A percentile compares a stretch with the other conserved stretches of the same genome.
phyloP scores from a whole-genome alignment of 139 green algal genomes.

The Tetratostichococcus sp. region DNA sequence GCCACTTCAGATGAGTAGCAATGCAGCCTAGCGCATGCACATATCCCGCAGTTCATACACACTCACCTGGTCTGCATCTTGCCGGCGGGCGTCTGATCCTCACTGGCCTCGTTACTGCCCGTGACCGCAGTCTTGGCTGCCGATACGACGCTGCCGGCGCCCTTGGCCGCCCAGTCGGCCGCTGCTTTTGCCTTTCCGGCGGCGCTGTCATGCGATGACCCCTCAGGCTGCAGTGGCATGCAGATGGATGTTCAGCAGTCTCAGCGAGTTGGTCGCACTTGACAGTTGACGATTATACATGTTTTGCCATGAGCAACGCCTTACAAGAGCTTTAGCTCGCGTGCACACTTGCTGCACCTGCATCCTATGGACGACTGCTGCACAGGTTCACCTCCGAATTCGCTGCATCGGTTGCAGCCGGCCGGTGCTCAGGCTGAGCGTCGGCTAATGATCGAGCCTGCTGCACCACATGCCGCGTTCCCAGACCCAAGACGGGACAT shows the following conservation, averaged over 20 bases:
- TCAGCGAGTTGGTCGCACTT: too few species aligned
- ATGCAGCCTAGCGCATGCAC: too few species aligned
- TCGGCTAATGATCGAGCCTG: neutral
- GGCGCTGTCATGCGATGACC: neutral
- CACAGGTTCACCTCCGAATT: neutral
- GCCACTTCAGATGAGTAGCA: too few species aligned
- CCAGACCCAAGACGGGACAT: neutral
- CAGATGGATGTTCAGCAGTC: neutral
- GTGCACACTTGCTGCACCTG: too few species aligned
- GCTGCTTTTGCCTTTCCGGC: neutral
- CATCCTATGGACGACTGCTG: neutral
- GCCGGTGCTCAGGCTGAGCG: neutral
- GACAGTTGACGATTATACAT: too few species aligned
- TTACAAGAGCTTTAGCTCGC: too few species aligned
- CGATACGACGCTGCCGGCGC: neutral
- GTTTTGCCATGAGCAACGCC: too few species aligned
- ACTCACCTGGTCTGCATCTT: neutral
- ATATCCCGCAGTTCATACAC: neutral
- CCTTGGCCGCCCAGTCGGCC: neutral
- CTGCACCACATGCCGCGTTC: neutral
- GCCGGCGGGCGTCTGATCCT: neutral
- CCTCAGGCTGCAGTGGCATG: neutral
- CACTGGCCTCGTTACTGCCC: too few species aligned
- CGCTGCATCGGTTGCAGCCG: neutral
- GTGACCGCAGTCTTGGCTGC: neutral